Base-by-base conservation (phyloP, 768 basidiomycete genomes). In the Hydnum rufescens region DNA sequence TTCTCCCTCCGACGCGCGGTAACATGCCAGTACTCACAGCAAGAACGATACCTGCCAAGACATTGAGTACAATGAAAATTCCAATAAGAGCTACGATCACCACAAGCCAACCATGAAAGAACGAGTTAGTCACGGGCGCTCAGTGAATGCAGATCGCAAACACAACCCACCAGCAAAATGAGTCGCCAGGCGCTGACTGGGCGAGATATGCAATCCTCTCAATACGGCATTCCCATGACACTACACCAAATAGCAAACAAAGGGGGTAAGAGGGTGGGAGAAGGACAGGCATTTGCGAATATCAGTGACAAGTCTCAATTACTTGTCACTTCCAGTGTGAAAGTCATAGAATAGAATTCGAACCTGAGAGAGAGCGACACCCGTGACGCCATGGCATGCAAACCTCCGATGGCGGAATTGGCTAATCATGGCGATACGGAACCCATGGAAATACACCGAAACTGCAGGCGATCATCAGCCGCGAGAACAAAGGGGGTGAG, bases 201-300 rank as follows among this genome's bases (percentile, higher is more conserved):
- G 53, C 19, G 56, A 52, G 51, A 72, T 63, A 3, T 58, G 55
- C 8, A 72, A 57, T 2, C 66, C 63, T 13, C 57, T 54, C 4
- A 72, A 55, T 5, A 71, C 67, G 50, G 66, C 65, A 49, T 66
- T 61, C 2, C 71, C 71, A 5, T 59, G 55, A 53, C 66, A 68
- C 57, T 65, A 56, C 18, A 42, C 51, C n/a, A n/a, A n/a, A n/a
- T n/a, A n/a, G n/a, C n/a, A n/a, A n/a, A n/a, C n/a, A n/a, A n/a
- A n/a, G n/a, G n/a, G n/a, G n/a, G n/a, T n/a, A n/a, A n/a, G n/a
- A n/a, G n/a, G n/a, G n/a, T n/a, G n/a, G n/a, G n/a, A n/a, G n/a
- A n/a, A n/a, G n/a, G n/a, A n/a, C n/a, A n/a, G n/a, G n/a, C n/a
- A n/a, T n/a, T n/a, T n/a, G n/a, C n/a, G n/a, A n/a, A n/a, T n/a